Evolutionary conservation across 2,329 filamentous ascomycete genomes (phyloP).

Genomic region (Cephalotrichum gorgonifer): DNA sequence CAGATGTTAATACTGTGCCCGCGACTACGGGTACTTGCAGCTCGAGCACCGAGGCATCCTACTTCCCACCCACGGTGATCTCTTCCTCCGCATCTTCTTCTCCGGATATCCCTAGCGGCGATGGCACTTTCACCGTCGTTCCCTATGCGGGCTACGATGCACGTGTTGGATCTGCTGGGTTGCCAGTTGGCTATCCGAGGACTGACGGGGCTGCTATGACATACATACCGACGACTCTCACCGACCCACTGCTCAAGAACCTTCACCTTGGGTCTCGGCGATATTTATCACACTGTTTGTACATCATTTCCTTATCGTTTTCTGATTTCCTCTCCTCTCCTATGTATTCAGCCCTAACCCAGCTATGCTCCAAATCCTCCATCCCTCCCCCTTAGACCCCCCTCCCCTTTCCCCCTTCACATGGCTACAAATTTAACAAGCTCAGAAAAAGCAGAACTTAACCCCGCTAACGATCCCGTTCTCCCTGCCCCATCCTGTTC

Average conservation of each 20-base stretch:
- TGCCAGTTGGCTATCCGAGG: not conserved
- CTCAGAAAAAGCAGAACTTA: not conserved
- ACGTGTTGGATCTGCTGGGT: not conserved
- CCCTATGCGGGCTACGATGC: not conserved
- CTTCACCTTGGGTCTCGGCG: conserved; percentile 32
- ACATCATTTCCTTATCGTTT: not conserved
- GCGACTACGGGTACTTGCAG: not conserved
- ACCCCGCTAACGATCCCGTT: conserved; percentile 2
- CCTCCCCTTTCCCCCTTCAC: too few species aligned
- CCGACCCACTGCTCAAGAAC: conserved; percentile 46
- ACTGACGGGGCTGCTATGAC: not conserved
- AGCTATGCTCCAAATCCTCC: too few species aligned
- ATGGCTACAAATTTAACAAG: not conserved
- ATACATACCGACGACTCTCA: conserved; percentile 20
- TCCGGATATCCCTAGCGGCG: not conserved
- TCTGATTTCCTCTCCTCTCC: not conserved
- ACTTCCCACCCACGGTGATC: too few species aligned
- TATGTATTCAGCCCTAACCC: too few species aligned
- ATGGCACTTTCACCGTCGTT: not conserved
- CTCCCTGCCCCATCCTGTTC: not conserved
- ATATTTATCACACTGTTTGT: conserved; percentile 39
- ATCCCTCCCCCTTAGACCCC: not conserved
- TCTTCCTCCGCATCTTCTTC: not conserved
- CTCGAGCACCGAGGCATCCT: not conserved
- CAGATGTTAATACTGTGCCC: not conserved